These are phyloP conservation scores for Thielaviopsis musarum DNA, from an alignment of 2,329 filamentous ascomycete species.

Conservation along the genomic window DNA sequence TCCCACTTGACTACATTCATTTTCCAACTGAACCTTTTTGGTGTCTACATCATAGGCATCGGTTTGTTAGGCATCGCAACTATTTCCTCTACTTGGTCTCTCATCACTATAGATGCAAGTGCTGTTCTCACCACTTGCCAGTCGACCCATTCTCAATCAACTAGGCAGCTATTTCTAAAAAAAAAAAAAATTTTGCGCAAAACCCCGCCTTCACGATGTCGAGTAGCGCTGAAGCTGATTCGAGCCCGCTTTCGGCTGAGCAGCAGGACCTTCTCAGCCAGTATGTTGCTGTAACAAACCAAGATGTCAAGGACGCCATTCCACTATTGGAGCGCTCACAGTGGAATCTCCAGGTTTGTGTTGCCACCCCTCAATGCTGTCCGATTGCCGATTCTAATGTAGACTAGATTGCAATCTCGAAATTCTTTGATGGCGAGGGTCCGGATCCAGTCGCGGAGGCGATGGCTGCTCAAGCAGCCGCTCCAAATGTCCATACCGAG, in stretches of 20 bases:
- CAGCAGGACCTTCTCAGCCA: constrained; percentile 79
- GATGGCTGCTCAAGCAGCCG: constrained; percentile 45
- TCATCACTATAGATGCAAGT: too few relatives aligned
- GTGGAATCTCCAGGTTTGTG: constrained; percentile 78
- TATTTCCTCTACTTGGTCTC: too few relatives aligned
- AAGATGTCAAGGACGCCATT: constrained; percentile 59
- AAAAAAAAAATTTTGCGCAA: too few relatives aligned
- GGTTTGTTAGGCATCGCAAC: too few relatives aligned
- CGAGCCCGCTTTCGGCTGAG: constrained; percentile 38
- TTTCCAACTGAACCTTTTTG: too few relatives aligned
- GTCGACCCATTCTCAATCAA: too few relatives aligned
- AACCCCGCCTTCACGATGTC: constrained; percentile 13
- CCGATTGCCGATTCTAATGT: not conserved
- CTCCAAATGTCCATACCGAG: constrained; percentile 48
- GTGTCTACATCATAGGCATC: too few relatives aligned
- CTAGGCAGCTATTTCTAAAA: too few relatives aligned
- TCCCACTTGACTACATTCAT: too few relatives aligned
- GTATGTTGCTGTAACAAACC: constrained; percentile 74
- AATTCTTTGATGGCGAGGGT: constrained; percentile 94
- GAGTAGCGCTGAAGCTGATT: constrained; percentile 41
- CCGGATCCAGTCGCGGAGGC: constrained; percentile 68
- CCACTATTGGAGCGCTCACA: constrained; percentile 69
- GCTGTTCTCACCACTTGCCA: too few relatives aligned
- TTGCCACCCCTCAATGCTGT: not conserved
- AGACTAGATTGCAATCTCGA: constrained; percentile 73